phyloP scores from a whole-genome alignment of 177 flowering plant genomes.

The Vitis hybrid region DNA sequence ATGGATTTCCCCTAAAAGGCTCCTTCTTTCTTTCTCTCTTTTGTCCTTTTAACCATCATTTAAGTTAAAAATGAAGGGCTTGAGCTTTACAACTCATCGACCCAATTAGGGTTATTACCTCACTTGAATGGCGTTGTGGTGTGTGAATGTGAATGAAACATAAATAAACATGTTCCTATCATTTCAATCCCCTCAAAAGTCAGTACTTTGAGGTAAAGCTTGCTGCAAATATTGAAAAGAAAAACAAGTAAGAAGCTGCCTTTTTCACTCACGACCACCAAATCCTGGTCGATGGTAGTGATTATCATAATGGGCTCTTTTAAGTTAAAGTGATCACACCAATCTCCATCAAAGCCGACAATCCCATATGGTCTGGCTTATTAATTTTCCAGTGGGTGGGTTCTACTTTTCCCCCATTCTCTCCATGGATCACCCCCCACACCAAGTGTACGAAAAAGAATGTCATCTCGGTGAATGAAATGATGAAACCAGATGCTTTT shows the following conservation, averaged over 20 bases:
- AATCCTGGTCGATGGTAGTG: background rate
- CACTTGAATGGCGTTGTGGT: too few relatives aligned
- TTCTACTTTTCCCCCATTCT: too few relatives aligned
- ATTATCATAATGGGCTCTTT: background rate
- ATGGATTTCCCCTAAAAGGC: too few relatives aligned
- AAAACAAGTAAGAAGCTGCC: background rate
- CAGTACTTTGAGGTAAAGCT: too few relatives aligned
- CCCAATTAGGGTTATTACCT: too few relatives aligned
- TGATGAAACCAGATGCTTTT: background rate
- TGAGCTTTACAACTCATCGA: too few relatives aligned
- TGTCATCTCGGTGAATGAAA: background rate
- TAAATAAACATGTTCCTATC: background rate
- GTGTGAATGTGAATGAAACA: background rate
- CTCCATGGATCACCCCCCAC: background rate
- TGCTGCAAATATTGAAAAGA: background rate
- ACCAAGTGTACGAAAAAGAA: background rate
- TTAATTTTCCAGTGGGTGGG: background rate
- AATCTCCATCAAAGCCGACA: constrained; percentile 11
- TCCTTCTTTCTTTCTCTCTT: too few relatives aligned
- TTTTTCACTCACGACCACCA: background rate
- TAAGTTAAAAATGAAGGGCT: too few relatives aligned
- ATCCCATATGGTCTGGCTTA: background rate
- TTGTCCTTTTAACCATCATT: too few relatives aligned
- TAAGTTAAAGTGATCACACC: constrained; percentile 7
- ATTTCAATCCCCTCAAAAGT: too few relatives aligned